Conservation (phyloP, 768 basidiomycete genomes). For the Pleurotus djamor region DNA sequence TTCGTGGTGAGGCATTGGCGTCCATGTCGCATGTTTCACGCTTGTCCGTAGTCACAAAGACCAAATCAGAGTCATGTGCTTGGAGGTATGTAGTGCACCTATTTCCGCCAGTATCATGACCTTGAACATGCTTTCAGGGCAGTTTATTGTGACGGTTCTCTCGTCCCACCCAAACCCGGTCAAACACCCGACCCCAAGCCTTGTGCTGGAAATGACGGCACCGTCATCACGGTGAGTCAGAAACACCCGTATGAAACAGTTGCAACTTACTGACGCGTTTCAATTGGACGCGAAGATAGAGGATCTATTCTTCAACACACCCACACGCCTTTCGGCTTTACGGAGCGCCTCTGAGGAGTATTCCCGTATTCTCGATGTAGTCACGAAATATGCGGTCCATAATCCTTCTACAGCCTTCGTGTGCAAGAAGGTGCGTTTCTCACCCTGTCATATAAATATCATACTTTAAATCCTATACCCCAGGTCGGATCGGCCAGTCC, state of each 20-base stretch:
- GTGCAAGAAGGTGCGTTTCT: constrained; percentile 77
- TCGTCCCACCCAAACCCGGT: constrained; percentile 71
- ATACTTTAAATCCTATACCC: not conserved
- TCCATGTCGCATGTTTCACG: constrained; percentile 94
- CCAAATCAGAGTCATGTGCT: constrained; percentile 74
- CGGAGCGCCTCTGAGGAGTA: constrained; percentile 90
- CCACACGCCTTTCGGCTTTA: constrained; percentile 82
- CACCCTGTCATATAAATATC: not conserved
- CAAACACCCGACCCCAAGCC: constrained; percentile 78
- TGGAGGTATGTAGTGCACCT: constrained; percentile 76
- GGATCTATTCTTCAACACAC: constrained; percentile 93
- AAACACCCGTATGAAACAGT: not conserved
- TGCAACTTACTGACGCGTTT: not conserved
- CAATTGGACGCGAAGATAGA: constrained; percentile 62
- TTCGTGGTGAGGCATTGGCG: constrained; percentile 95
- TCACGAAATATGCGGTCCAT: constrained; percentile 92
- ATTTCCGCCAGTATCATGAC: not conserved
- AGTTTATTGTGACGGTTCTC: constrained; percentile 72
- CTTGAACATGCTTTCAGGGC: constrained; percentile 50
- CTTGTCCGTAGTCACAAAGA: constrained; percentile 89
- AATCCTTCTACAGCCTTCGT: constrained; percentile 86
- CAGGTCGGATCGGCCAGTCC: constrained; percentile 74
- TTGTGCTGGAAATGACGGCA: constrained; percentile 93
- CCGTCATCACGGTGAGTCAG: constrained; percentile 70
- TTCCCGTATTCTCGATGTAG: constrained; percentile 83